A percentile compares a stretch with the other conserved stretches of the same genome.
These are phyloP conservation scores for Austroboletus novae-zelandiae DNA, from an alignment of 1,284 basidiomycete species.

Conservation along the genomic window DNA sequence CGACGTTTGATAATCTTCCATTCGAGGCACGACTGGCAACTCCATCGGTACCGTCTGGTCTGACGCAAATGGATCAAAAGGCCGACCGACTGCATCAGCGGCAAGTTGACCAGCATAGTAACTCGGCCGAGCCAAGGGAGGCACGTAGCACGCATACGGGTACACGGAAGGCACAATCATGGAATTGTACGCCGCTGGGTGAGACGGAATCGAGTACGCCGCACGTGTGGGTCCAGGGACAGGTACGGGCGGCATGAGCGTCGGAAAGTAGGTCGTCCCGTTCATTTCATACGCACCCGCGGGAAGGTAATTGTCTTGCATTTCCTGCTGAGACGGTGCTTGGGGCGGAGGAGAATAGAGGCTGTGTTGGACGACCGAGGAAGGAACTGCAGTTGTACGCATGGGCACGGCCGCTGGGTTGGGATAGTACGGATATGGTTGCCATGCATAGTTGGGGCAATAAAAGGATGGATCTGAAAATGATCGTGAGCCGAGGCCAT, in stretches of 20 bases:
- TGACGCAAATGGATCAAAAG: conserved; percentile 25
- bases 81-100: neutral
- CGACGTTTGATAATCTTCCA: conserved; percentile 8
- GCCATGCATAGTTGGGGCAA: conserved; percentile 17
- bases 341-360: neutral
- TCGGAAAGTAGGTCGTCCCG: conserved; percentile 36
- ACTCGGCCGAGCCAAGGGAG: conserved; percentile 1
- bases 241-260: conserved; percentile 1
- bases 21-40: conserved; percentile 18
- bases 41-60: conserved; percentile 13
- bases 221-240: neutral
- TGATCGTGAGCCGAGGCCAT: neutral
- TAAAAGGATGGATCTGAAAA: conserved; percentile 11
- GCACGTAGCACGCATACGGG: conserved; percentile 8
- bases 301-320: conserved; percentile 7
- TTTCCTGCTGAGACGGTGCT: neutral
- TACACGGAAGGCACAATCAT: conserved; percentile 1
- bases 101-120: conserved; percentile 5
- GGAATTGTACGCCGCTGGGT: conserved; percentile 7
- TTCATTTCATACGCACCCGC: conserved; percentile 27
- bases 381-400: neutral
- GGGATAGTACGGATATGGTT: conserved; percentile 31
- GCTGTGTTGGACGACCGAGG: conserved; percentile 3
- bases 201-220: conserved; percentile 9
- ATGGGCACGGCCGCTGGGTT: conserved; percentile 10